Evolutionary conservation across 2,329 filamentous ascomycete genomes (phyloP).

Genomic region (Fusarium penzigii): DNA sequence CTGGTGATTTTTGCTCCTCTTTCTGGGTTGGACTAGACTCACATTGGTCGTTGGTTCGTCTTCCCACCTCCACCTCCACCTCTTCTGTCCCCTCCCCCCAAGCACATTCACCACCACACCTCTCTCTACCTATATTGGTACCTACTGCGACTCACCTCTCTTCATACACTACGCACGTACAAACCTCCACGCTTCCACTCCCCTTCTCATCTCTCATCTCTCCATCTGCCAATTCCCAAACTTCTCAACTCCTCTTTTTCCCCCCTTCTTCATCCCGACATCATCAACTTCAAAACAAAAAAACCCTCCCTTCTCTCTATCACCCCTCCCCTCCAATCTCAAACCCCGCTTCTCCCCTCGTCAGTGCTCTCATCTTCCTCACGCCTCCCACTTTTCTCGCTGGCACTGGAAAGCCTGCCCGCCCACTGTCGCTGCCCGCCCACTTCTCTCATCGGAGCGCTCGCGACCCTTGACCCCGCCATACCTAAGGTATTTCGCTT

Average conservation of each 20-base stretch:
- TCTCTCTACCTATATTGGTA: constrained; percentile 18
- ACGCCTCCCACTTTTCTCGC: constrained; percentile 22
- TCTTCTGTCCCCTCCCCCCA: constrained; percentile 21
- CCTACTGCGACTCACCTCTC: too few relatives aligned
- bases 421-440: constrained; percentile 18
- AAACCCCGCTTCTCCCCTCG: constrained; percentile 28
- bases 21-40: constrained; percentile 3
- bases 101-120: constrained; percentile 28
- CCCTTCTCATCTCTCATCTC: constrained; percentile 12
- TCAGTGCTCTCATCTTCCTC: constrained; percentile 24
- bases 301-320: constrained; percentile 14
- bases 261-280: not conserved
- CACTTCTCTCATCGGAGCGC: constrained; percentile 24
- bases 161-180: too few relatives aligned
- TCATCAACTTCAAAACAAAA: not conserved
- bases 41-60: constrained; percentile 10
- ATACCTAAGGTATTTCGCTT: constrained; percentile 27
- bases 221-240: not conserved
- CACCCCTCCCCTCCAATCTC: constrained; percentile 24
- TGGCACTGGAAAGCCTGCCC: constrained; percentile 17
- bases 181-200: constrained; percentile 13
- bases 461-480: constrained; percentile 36
- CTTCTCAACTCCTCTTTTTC: not conserved
- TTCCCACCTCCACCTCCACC: constrained; percentile 17
- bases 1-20: constrained; percentile 9